Conservation (phyloP, 1,139 yeast genomes). For the Blastobotrys ciferrii region DNA sequence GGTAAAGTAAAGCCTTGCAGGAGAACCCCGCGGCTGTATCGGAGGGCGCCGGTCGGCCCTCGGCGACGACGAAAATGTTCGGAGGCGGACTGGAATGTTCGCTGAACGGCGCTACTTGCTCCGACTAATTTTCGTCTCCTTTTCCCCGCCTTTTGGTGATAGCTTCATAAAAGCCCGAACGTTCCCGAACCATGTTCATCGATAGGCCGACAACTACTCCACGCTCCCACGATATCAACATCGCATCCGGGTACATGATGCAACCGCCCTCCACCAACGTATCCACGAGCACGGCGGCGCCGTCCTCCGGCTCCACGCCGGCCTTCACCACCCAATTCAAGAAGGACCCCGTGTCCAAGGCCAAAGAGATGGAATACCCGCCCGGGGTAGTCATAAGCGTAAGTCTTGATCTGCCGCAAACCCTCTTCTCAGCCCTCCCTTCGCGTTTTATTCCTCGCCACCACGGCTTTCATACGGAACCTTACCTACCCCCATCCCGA, state of each 20-base stretch:
- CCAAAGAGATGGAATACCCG: slow-evolving; percentile 16
- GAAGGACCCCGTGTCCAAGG: slow-evolving; percentile 10
- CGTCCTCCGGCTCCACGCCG: slow-evolving; percentile 5
- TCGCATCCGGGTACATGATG: not conserved
- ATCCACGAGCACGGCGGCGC: slow-evolving; percentile 5
- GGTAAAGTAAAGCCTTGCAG: not conserved
- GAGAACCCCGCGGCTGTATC: not conserved
- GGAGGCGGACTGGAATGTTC: not conserved
- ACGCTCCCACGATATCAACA: not conserved
- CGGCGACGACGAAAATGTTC: not conserved
- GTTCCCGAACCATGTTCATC: not conserved
- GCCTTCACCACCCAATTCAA: slow-evolving; percentile 4
- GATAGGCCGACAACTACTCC: not conserved
- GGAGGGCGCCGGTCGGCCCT: not conserved
- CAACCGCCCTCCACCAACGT: slow-evolving; percentile 3
- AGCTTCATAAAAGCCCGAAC: slow-evolving; percentile 7
- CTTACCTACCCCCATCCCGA: not conserved
- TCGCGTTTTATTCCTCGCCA: too few species aligned
- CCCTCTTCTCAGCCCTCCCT: too few species aligned
- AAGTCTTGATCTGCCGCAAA: slow-evolving; percentile 11
- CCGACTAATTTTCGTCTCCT: slow-evolving; percentile 7
- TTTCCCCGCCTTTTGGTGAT: slow-evolving; percentile 6
- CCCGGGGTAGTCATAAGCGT: slow-evolving; percentile 25
- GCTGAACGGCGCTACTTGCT: not conserved
- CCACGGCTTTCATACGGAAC: not conserved